Conservation (phyloP, 2,329 filamentous ascomycete species). For the Alternaria atra region DNA sequence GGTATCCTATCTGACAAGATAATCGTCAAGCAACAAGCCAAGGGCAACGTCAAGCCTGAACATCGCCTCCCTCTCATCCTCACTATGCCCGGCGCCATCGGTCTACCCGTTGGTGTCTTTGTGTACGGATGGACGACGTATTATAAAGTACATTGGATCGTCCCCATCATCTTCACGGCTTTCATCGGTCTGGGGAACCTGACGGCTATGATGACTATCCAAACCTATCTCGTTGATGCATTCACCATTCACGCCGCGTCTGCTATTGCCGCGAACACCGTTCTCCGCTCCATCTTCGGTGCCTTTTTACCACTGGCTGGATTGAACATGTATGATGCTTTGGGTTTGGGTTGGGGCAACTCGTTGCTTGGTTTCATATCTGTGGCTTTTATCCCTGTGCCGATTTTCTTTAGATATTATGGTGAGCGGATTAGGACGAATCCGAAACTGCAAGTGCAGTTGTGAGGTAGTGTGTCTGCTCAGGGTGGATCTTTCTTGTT, state of each 20-base stretch:
- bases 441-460: conserved; percentile 50
- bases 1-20: conserved; percentile 49
- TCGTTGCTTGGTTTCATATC: conserved; percentile 64
- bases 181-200: conserved; percentile 59
- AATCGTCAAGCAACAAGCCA: conserved; percentile 47
- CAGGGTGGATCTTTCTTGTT: neutral
- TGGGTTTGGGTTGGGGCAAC: conserved; percentile 70
- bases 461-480: conserved; percentile 32
- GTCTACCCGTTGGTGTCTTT: conserved; percentile 56
- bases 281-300: conserved; percentile 65
- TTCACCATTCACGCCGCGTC: conserved; percentile 60
- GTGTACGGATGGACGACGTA: conserved; percentile 67
- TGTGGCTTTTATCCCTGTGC: conserved; percentile 56
- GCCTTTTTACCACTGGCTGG: conserved; percentile 67
- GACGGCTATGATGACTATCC: conserved; percentile 59
- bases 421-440: conserved; percentile 59
- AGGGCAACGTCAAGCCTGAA: conserved; percentile 50
- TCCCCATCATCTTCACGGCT: conserved; percentile 62
- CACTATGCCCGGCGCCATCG: conserved; percentile 50
- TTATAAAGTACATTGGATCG: conserved; percentile 66
- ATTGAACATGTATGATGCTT: conserved; percentile 65
- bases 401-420: conserved; percentile 55
- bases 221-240: conserved; percentile 72
- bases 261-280: conserved; percentile 70
- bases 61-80: conserved; percentile 53